phyloP scores from a whole-genome alignment of 2,329 filamentous ascomycete genomes.

The Colletotrichum coccodes region DNA sequence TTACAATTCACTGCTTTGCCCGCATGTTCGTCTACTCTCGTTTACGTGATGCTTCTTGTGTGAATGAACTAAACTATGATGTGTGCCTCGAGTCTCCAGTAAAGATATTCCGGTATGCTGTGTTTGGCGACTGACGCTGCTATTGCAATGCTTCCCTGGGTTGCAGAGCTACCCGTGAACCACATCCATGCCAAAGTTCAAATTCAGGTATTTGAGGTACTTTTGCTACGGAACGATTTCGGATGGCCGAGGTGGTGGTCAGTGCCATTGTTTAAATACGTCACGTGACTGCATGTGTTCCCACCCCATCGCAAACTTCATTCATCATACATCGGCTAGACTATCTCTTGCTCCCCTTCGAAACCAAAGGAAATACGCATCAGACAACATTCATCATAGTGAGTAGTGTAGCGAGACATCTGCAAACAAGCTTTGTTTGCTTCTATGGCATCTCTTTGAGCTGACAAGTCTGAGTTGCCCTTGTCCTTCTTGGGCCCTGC shows the following conservation, averaged over 20 bases:
- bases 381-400: neutral
- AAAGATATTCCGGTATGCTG: neutral
- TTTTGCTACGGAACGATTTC: neutral
- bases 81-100: neutral
- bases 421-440: no score
- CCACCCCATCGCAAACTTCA: slow-evolving; percentile 5
- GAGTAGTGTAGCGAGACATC: neutral
- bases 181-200: neutral
- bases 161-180: neutral
- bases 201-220: neutral
- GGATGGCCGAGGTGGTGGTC: neutral
- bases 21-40: neutral
- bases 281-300: neutral
- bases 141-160: neutral
- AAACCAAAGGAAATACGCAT: neutral
- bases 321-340: neutral
- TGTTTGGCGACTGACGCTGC: neutral
- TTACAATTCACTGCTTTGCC: slow-evolving; percentile 21
- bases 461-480: neutral
- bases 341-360: neutral
- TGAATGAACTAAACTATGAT: neutral
- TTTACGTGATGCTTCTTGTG: neutral
- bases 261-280: neutral
- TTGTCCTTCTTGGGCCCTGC: neutral
- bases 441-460: neutral